Evolutionary conservation across 2,329 filamentous ascomycete species (phyloP).

Genomic region (Trichoderma sp.): DNA sequence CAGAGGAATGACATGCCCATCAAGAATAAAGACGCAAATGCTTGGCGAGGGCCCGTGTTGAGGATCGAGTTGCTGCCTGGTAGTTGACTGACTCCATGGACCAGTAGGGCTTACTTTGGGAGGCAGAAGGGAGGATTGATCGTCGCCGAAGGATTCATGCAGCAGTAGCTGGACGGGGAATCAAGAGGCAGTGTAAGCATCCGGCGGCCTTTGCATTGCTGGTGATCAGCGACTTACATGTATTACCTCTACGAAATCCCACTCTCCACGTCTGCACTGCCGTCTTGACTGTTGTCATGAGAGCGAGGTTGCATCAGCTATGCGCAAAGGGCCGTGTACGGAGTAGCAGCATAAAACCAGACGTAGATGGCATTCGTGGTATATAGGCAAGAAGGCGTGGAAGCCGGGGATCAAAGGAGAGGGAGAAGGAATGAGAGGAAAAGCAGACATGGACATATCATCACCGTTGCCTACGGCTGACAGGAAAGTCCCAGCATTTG

Average conservation of each 20-base stretch:
- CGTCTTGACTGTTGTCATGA: not conserved
- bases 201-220: not conserved
- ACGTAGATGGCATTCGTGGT: not conserved
- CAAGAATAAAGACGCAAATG: not conserved
- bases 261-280: too few relatives aligned
- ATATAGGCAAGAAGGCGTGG: not conserved
- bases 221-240: not conserved
- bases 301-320: not conserved
- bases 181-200: not conserved
- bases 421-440: not conserved
- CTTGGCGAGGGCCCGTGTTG: conserved; percentile 16
- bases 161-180: too few relatives aligned
- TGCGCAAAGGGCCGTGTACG: not conserved
- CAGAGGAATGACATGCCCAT: not conserved
- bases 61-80: not conserved
- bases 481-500: conserved; percentile 58
- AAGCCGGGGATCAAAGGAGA: not conserved
- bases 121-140: too few relatives aligned
- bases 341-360: not conserved
- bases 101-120: too few relatives aligned
- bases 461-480: conserved; percentile 46
- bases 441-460: conserved; percentile 36
- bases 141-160: too few relatives aligned
- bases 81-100: too few relatives aligned
- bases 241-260: too few relatives aligned